These are phyloP conservation scores for Massarina eburnea DNA, from an alignment of 2,329 filamentous ascomycete species.

Conservation along the genomic window DNA sequence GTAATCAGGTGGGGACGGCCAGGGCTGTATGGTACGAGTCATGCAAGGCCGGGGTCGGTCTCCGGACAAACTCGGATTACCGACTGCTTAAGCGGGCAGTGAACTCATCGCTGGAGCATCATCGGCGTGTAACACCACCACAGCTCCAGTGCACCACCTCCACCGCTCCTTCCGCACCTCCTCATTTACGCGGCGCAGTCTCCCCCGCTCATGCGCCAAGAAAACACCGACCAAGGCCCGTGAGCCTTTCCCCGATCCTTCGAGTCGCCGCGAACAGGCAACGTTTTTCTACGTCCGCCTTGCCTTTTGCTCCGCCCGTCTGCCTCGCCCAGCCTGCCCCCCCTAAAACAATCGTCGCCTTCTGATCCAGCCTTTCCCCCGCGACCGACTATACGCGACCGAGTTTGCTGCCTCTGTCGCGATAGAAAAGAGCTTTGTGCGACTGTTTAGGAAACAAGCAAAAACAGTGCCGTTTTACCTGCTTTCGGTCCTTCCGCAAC, in stretches of 20 bases:
- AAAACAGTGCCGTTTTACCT: slow-evolving; percentile 10
- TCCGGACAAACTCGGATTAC: not conserved
- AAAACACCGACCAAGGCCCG: not conserved
- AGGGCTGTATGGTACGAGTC: not conserved
- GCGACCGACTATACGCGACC: not conserved
- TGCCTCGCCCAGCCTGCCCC: not conserved
- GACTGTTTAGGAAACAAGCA: slow-evolving; percentile 15
- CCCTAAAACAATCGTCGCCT: slow-evolving; percentile 4
- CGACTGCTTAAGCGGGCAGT: not conserved
- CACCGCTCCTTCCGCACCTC: not conserved
- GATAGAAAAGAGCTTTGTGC: not conserved
- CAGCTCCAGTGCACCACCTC: too few species aligned
- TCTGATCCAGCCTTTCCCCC: slow-evolving; percentile 8
- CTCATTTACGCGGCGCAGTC: not conserved
- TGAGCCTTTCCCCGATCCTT: slow-evolving; percentile 2
- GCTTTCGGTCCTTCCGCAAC: slow-evolving; percentile 14
- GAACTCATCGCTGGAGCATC: not conserved
- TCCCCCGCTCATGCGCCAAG: slow-evolving; percentile 4
- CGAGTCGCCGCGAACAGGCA: not conserved
- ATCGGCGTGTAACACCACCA: not conserved
- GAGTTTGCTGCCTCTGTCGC: not conserved
- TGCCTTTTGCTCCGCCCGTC: slow-evolving; percentile 7
- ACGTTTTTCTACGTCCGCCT: not conserved
- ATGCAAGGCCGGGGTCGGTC: not conserved
- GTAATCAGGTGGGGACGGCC: too few species aligned